Conservation (phyloP, 73 alveolate species). For the Tetrahymena malaccensis region DNA sequence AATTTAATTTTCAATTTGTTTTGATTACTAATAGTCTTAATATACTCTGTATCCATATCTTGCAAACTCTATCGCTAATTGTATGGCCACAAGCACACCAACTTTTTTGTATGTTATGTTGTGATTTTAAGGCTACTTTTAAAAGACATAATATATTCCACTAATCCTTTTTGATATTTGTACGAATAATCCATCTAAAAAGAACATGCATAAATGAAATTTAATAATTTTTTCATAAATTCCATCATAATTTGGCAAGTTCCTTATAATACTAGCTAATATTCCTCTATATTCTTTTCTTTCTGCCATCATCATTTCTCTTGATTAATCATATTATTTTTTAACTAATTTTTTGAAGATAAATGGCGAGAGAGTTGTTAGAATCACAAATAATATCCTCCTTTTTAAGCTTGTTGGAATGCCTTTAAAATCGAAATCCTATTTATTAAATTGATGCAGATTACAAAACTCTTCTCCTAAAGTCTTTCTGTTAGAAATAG, state of each 20-base stretch:
- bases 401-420: neutral
- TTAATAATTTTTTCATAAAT: neutral
- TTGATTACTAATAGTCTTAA: neutral
- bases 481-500: neutral
- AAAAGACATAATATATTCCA: neutral
- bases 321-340: neutral
- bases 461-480: neutral
- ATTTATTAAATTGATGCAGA: neutral
- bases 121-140: slow-evolving; percentile 16
- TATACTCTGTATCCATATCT: neutral
- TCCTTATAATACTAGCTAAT: neutral
- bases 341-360: neutral
- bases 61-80: neutral
- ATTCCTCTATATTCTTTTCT: slow-evolving; percentile 2
- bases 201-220: slow-evolving; percentile 12
- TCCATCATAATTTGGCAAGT: slow-evolving; percentile 27
- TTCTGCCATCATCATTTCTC: neutral
- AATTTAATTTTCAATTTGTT: neutral
- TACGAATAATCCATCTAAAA: slow-evolving; percentile 11
- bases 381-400: neutral
- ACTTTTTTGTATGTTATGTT: slow-evolving; percentile 12
- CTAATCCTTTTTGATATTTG: slow-evolving; percentile 24
- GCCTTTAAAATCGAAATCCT: neutral
- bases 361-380: neutral
- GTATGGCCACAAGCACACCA: slow-evolving; percentile 2